Evolutionary conservation across 164 flowering plant genomes (phyloP).

Genomic region (Dillenia turbinata): DNA sequence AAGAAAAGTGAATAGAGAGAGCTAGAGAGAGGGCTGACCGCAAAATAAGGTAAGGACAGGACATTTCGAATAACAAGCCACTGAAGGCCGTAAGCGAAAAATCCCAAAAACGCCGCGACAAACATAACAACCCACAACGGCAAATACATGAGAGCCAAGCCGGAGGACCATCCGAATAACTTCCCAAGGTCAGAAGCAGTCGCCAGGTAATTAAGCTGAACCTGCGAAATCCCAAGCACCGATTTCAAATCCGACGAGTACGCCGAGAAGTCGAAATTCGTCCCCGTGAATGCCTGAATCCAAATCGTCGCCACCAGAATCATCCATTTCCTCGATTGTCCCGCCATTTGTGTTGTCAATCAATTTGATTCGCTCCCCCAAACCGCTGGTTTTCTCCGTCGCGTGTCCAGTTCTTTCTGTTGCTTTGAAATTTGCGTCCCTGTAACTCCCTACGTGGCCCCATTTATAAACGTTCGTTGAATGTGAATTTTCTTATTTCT

Average conservation of each 20-base stretch:
- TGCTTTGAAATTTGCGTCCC: background rate
- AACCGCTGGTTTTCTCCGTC: background rate
- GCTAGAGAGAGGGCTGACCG: conserved; percentile 43
- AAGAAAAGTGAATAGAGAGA: background rate
- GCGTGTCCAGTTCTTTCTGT: background rate
- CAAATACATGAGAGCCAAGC: conserved; percentile 60
- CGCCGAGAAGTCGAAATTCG: conserved; percentile 92
- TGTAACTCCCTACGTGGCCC: conserved; percentile 11
- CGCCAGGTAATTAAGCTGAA: conserved; percentile 81
- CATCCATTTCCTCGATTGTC: conserved; percentile 92
- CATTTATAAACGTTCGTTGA: conserved; percentile 3
- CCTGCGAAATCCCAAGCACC: conserved; percentile 74
- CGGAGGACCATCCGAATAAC: conserved; percentile 91
- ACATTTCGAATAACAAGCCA: conserved; percentile 62
- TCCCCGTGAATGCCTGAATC: conserved; percentile 97
- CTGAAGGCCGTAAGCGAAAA: conserved; percentile 79
- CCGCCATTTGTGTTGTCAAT: conserved; percentile 35
- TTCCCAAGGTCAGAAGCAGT: conserved; percentile 92
- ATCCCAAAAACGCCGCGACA: conserved; percentile 76
- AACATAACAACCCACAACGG: conserved; percentile 69
- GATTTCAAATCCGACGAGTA: conserved; percentile 77
- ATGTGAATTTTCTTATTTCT: too few species aligned
- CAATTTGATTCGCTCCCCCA: too few species aligned
- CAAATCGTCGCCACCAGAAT: conserved; percentile 83
- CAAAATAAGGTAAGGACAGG: conserved; percentile 67